Conservation (phyloP, 371 early-diverging fungal genomes). For the Basidiobolus meristosporus region DNA sequence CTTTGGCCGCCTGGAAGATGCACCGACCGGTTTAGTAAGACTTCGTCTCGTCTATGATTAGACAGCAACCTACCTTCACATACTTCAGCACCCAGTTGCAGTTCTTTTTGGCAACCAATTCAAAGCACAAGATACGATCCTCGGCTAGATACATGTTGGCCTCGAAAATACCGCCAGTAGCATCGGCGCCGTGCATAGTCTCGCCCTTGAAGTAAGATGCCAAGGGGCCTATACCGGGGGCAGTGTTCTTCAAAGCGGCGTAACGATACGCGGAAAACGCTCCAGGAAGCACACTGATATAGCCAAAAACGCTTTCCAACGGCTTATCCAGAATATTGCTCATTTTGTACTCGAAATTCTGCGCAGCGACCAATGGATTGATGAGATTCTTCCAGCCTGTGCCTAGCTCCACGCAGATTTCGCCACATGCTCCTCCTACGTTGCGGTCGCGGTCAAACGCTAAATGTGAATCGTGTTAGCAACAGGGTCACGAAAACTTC, state of each 20-base stretch:
- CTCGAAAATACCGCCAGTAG: too few relatives aligned
- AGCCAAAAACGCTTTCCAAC: slow-evolving; percentile 87
- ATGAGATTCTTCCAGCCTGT: slow-evolving; percentile 27
- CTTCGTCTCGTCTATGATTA: too few relatives aligned
- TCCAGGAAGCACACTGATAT: slow-evolving; percentile 88
- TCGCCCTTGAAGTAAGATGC: slow-evolving; percentile 88
- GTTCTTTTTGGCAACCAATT: slow-evolving; percentile 58
- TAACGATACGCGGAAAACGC: slow-evolving; percentile 94
- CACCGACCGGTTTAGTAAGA: too few relatives aligned
- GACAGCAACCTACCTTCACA: too few relatives aligned
- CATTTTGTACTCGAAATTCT: slow-evolving; percentile 96
- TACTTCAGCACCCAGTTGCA: slow-evolving; percentile 50
- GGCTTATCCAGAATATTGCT: slow-evolving; percentile 97
- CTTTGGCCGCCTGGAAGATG: slow-evolving; percentile 44
- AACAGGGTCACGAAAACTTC: too few relatives aligned
- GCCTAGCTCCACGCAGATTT: slow-evolving; percentile 64
- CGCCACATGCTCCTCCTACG: slow-evolving; percentile 76
- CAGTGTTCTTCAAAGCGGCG: slow-evolving; percentile 57
- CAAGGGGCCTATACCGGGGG: slow-evolving; percentile 51
- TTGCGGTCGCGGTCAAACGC: slow-evolving; percentile 55
- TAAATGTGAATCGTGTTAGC: too few relatives aligned
- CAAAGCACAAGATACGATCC: slow-evolving; percentile 81
- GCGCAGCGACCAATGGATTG: slow-evolving; percentile 83
- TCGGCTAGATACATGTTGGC: slow-evolving; percentile 68
- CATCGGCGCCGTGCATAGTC: slow-evolving; percentile 45